Evolutionary conservation across 805 yeast species (phyloP).

Genomic region (Kazachstania africana): DNA sequence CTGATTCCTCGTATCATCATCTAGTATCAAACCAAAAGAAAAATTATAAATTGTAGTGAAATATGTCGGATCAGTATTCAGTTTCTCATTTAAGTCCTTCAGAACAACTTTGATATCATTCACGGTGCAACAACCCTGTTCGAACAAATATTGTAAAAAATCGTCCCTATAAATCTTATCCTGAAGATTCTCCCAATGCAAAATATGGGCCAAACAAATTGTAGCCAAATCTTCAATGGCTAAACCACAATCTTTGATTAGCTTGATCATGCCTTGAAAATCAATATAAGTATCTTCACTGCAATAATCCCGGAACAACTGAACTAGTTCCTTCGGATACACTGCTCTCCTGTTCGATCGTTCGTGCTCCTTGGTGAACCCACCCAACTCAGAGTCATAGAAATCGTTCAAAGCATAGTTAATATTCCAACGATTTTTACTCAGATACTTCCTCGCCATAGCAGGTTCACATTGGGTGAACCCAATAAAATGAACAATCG

Average conservation of each 20-base stretch:
- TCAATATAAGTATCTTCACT: slow-evolving; percentile 36
- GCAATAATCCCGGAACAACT: slow-evolving; percentile 12
- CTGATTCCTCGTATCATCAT: slow-evolving; percentile 44
- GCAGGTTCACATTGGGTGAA: slow-evolving; percentile 14
- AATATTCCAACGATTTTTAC: slow-evolving; percentile 18
- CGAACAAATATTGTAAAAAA: slow-evolving; percentile 16
- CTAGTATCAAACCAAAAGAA: slow-evolving; percentile 57
- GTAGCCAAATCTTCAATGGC: slow-evolving; percentile 67
- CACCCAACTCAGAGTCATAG: slow-evolving; percentile 20
- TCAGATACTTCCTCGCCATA: slow-evolving; percentile 15
- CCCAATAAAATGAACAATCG: slow-evolving; percentile 11
- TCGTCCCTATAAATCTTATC: slow-evolving; percentile 13
- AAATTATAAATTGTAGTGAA: slow-evolving; percentile 55
- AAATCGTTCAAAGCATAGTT: slow-evolving; percentile 24
- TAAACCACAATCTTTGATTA: slow-evolving; percentile 53
- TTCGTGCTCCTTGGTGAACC: slow-evolving; percentile 6
- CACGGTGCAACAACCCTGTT: slow-evolving; percentile 23
- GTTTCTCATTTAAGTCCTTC: slow-evolving; percentile 22
- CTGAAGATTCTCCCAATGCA: slow-evolving; percentile 30
- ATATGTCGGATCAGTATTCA: slow-evolving; percentile 29
- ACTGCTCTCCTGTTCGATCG: background rate
- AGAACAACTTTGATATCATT: slow-evolving; percentile 37
- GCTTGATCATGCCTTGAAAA: slow-evolving; percentile 65
- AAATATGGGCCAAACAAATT: slow-evolving; percentile 55
- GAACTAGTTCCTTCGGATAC: slow-evolving; percentile 12